Base-by-base conservation (phyloP, 306 rosid genomes). In the Ormosia semicastrata region DNA sequence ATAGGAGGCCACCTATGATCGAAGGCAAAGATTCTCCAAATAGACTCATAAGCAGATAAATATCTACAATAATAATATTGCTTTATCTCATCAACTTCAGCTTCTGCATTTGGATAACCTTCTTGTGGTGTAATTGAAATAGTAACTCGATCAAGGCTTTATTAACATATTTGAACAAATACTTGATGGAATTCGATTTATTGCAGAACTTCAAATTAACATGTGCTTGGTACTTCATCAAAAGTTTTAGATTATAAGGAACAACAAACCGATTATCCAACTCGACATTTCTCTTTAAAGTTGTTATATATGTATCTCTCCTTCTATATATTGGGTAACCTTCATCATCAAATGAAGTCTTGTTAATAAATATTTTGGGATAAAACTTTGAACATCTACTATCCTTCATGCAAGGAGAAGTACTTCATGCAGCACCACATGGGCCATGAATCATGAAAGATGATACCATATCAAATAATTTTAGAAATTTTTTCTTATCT, bases 401-500 rank as follows among this genome's bases (percentile, higher is more conserved):
- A 56, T 24, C 33, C 3, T 7, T 7, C 63, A 56, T 56, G 33
- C 12, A 56, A 3, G 33, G 63, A 4, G 63, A 18, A 2, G 8
- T 2, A 24, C 0, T 0, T 0, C 17, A 7, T 1, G 33, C 10
- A 5, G 1, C 11, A 2, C 33, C 63, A 7, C 12, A 56, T 1
- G 63, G 63, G 1, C 63, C 33, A 7, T 56, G 24, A 0, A 52
- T 4, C 57, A 52, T 52, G 2, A 0, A 52, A 3, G 13, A 13
- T 0, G 7, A 3, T 0, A 14, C 57, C 4, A 2, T 2, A 0
- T 14, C 1, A 52, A 2, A 0, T 4, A 52, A n/a, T 2, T 3
- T 8, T 1, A 11, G 47, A 8, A 7, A 43, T 2, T 7, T 7
- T 0, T 1, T 2, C 1, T 10, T 2, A 8, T 43, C 11, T 8